Evolutionary conservation across 2,329 filamentous ascomycete species (phyloP).

Genomic region (Chrysoporthe austroafricana): DNA sequence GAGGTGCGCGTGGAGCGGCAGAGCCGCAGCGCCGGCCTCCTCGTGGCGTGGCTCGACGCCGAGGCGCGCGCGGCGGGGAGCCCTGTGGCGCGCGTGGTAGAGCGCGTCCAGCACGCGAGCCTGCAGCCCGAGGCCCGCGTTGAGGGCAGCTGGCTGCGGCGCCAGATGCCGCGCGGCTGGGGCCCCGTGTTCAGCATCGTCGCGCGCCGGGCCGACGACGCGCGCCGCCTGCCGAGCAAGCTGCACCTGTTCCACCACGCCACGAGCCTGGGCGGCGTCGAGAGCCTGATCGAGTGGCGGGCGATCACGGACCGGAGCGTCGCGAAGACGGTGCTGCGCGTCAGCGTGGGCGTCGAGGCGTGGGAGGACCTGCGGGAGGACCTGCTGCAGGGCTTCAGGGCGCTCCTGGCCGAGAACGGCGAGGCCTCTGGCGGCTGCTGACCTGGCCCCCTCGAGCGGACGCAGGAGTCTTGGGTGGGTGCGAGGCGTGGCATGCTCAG

Average conservation of each 20-base stretch:
- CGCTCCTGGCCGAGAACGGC: slow-evolving; percentile 46
- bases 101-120: slow-evolving; percentile 74
- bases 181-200: slow-evolving; percentile 85
- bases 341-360: slow-evolving; percentile 86
- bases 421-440: no score
- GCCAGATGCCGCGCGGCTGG: slow-evolving; percentile 91
- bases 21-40: slow-evolving; percentile 66
- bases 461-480: not conserved
- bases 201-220: slow-evolving; percentile 62
- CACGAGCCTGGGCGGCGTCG: slow-evolving; percentile 90
- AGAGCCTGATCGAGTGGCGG: slow-evolving; percentile 96
- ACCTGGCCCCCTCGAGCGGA: no score
- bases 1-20: slow-evolving; percentile 81
- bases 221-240: slow-evolving; percentile 74
- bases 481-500: no score
- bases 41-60: slow-evolving; percentile 73
- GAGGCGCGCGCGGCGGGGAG: slow-evolving; percentile 43
- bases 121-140: slow-evolving; percentile 69
- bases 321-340: slow-evolving; percentile 72
- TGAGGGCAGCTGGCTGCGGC: slow-evolving; percentile 70
- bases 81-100: slow-evolving; percentile 57
- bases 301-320: slow-evolving; percentile 80
- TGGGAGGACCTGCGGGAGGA: slow-evolving; percentile 84
- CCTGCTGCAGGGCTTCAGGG: slow-evolving; percentile 67
- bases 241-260: slow-evolving; percentile 89